A percentile compares a stretch with the other conserved stretches of the same genome.
These are phyloP conservation scores for Eleusine coracana DNA, from an alignment of 176 grass and related monocot species.

Conservation along the genomic window DNA sequence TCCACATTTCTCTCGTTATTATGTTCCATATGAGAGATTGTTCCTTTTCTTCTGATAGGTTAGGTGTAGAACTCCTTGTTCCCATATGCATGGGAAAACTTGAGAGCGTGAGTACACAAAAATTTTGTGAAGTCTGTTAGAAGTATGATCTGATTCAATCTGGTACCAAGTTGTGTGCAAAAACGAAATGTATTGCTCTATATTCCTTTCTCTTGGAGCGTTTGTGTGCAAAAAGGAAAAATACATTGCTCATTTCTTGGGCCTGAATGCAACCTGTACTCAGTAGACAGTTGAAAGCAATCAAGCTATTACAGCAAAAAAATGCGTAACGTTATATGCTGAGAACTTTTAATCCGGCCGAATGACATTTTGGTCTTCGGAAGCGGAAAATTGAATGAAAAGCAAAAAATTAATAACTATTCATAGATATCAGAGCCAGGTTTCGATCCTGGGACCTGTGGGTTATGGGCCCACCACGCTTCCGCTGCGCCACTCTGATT, in stretches of 20 bases:
- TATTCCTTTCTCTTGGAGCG: no score
- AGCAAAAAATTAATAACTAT: no score
- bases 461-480: conserved; percentile 99
- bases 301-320: no score
- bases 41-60: neutral
- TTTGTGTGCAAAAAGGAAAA: no score
- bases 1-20: neutral
- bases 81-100: neutral
- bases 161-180: neutral
- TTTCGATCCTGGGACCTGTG: conserved; percentile 91
- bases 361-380: no score
- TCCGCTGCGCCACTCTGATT: conserved; percentile 93
- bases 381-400: no score
- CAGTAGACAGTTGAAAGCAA: neutral
- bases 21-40: conserved; percentile 9
- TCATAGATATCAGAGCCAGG: no score
- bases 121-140: neutral
- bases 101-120: neutral
- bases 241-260: no score
- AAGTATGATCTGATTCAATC: neutral
- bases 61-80: neutral
- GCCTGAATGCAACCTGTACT: no score
- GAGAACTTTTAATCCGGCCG: no score
- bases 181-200: neutral
- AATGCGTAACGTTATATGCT: no score